Conservation (phyloP, 192 early-diverging fungal genomes). For the Coemansia sp. region DNA sequence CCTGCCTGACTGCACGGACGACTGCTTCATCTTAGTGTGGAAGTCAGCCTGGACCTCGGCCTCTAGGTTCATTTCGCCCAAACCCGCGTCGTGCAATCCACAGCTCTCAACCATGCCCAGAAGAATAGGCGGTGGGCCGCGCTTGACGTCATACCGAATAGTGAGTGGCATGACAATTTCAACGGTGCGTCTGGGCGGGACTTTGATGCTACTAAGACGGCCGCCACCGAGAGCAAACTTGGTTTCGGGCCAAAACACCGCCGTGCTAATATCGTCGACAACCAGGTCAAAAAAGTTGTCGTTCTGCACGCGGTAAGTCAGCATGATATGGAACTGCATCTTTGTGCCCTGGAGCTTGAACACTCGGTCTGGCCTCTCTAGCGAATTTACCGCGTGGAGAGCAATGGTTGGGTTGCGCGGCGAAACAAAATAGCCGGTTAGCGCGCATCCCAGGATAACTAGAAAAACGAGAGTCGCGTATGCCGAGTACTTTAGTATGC, state of each 20-base stretch:
- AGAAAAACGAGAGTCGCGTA: slow-evolving; percentile 15
- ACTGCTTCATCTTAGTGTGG: slow-evolving; percentile 47
- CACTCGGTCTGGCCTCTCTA: slow-evolving; percentile 14
- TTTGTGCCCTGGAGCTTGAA: slow-evolving; percentile 50
- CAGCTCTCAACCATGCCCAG: slow-evolving; percentile 54
- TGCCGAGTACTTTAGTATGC: slow-evolving; percentile 24
- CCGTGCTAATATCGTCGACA: slow-evolving; percentile 48
- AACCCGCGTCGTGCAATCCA: slow-evolving; percentile 43
- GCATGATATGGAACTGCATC: slow-evolving; percentile 49
- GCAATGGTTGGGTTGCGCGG: slow-evolving; percentile 33
- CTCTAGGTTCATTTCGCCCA: slow-evolving; percentile 50
- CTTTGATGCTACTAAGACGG: slow-evolving; percentile 37
- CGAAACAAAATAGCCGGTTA: slow-evolving; percentile 37
- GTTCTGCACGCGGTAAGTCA: slow-evolving; percentile 49
- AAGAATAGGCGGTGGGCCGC: slow-evolving; percentile 45
- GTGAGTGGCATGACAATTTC: slow-evolving; percentile 47
- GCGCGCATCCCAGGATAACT: slow-evolving; percentile 23
- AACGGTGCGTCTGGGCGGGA: slow-evolving; percentile 37
- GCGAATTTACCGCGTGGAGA: slow-evolving; percentile 35
- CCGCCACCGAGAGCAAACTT: slow-evolving; percentile 54
- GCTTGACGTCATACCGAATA: slow-evolving; percentile 49
- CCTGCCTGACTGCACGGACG: slow-evolving; percentile 36
- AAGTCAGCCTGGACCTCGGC: slow-evolving; percentile 47
- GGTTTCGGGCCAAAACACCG: slow-evolving; percentile 50
- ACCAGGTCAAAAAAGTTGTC: slow-evolving; percentile 49